phyloP scores from a whole-genome alignment of 441 rosid genomes.

The Bocquillonia castaneifolia region DNA sequence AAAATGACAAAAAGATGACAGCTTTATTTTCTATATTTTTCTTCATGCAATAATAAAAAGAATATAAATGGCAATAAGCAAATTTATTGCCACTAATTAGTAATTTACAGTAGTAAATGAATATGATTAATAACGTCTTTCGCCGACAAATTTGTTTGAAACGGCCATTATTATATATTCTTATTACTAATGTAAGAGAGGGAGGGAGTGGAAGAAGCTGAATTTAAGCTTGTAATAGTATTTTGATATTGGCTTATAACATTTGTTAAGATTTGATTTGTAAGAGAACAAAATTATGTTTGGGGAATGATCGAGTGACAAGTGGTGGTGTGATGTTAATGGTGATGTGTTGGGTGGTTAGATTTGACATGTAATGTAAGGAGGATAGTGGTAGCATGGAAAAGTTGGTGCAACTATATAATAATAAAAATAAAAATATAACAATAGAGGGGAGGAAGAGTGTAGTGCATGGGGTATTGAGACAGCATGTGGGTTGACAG shows the following conservation, averaged over 20 bases:
- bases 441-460: neutral
- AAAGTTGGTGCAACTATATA: neutral
- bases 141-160: slow-evolving; percentile 55
- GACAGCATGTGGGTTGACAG: slow-evolving; percentile 63
- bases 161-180: neutral
- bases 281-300: neutral
- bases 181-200: neutral
- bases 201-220: slow-evolving; percentile 3
- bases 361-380: neutral
- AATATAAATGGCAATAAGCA: neutral
- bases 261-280: slow-evolving; percentile 17
- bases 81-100: slow-evolving; percentile 28
- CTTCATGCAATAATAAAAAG: neutral
- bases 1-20: too few species aligned
- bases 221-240: neutral
- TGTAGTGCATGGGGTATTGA: slow-evolving; percentile 22
- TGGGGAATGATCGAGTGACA: neutral
- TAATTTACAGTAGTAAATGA: slow-evolving; percentile 20
- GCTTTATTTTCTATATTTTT: slow-evolving; percentile 7
- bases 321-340: neutral
- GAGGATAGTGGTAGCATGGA: neutral
- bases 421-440: neutral
- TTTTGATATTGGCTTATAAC: neutral
- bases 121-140: slow-evolving; percentile 46
- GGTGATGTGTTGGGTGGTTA: neutral